These are phyloP conservation scores for Boletales sp. DNA, from an alignment of 768 basidiomycete genomes.

Conservation along the genomic window DNA sequence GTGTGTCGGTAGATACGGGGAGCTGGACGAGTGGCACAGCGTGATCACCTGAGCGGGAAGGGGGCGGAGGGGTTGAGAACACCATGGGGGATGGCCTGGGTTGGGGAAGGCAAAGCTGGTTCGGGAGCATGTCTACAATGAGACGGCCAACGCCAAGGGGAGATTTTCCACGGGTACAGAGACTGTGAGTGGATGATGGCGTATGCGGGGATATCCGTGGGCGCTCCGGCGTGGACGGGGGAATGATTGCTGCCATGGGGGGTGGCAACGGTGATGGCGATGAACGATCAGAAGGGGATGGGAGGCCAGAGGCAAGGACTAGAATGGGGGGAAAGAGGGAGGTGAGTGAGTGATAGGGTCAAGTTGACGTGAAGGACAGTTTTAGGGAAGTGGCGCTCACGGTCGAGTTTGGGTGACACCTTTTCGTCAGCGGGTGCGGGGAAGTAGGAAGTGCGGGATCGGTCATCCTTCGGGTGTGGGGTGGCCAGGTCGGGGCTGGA, in stretches of 20 bases:
- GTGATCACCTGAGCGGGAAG: conserved; percentile 12
- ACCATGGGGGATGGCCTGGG: conserved; percentile 5
- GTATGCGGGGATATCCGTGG: conserved; percentile 23
- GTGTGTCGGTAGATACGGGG: conserved; percentile 23
- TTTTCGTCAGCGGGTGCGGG: conserved; percentile 17
- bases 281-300: conserved; percentile 28
- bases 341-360: conserved; percentile 8
- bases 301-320: conserved; percentile 22
- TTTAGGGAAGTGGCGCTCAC: conserved; percentile 17
- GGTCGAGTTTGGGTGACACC: conserved; percentile 7
- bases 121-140: conserved; percentile 60
- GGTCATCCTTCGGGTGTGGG: conserved; percentile 17
- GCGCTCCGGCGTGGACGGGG: conserved; percentile 28
- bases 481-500: conserved; percentile 25
- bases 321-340: conserved; percentile 16
- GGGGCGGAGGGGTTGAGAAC: conserved; percentile 5
- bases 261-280: conserved; percentile 27
- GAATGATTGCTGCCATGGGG: conserved; percentile 11
- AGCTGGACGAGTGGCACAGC: conserved; percentile 27
- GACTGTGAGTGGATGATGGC: conserved; percentile 10
- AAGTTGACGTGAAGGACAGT: conserved; percentile 9
- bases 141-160: conserved; percentile 39
- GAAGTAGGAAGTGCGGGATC: conserved; percentile 25
- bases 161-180: conserved; percentile 19
- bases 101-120: conserved; percentile 29